Evolutionary conservation across 257 asterid genomes (phyloP).

Genomic region (Salvia splendens): DNA sequence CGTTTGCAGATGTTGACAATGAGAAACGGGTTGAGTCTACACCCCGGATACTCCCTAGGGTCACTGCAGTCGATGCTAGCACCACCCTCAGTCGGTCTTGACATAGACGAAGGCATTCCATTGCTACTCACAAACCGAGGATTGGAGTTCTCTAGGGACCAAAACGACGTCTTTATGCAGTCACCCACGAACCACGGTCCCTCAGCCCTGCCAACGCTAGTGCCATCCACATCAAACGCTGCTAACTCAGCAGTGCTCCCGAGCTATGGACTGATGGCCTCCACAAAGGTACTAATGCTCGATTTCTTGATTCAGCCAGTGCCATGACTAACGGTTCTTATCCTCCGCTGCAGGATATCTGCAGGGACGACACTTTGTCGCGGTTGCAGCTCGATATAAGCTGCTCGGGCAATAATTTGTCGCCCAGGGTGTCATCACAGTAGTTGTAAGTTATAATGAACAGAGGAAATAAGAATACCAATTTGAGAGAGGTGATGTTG

Average conservation of each 20-base stretch:
- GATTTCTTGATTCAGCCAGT: background rate
- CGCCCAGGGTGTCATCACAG: constrained; percentile 76
- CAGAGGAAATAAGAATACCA: background rate
- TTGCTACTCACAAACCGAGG: constrained; percentile 51
- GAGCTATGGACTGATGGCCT: constrained; percentile 53
- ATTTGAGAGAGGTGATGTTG: constrained; percentile 33
- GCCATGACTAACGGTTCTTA: background rate
- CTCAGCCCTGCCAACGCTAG: constrained; percentile 47
- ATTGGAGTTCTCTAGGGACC: constrained; percentile 44
- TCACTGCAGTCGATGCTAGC: constrained; percentile 58
- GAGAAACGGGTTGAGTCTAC: constrained; percentile 80
- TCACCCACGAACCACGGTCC: constrained; percentile 41
- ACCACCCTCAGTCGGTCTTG: constrained; percentile 48
- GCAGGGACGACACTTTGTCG: constrained; percentile 67
- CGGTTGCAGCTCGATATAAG: constrained; percentile 70
- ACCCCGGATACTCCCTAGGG: constrained; percentile 65
- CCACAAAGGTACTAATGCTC: constrained; percentile 54
- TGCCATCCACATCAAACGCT: constrained; percentile 41
- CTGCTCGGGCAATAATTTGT: constrained; percentile 77
- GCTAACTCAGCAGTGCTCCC: constrained; percentile 43
- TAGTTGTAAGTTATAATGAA: constrained; percentile 26
- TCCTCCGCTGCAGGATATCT: constrained; percentile 57
- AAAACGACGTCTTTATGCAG: constrained; percentile 47
- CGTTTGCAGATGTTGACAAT: constrained; percentile 78
- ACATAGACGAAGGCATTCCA: constrained; percentile 52